Conservation (phyloP, 192 early-diverging fungal genomes). For the Gigaspora rosea region DNA sequence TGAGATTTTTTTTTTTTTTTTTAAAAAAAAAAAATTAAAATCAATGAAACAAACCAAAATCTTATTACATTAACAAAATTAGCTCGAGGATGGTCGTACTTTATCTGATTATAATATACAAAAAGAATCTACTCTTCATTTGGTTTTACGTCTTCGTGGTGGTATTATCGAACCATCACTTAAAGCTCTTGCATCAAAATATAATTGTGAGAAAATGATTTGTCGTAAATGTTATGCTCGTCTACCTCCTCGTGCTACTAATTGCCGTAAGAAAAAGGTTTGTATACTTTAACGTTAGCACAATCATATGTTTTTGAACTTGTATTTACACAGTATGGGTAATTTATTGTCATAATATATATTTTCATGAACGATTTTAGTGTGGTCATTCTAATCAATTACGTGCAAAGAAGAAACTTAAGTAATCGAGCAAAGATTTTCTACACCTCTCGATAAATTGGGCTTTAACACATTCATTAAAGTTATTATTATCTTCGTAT, state of each 20-base stretch:
- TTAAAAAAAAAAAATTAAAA: neutral
- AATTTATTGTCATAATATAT: neutral
- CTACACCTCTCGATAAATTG: too few relatives aligned
- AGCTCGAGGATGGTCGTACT: conserved; percentile 98
- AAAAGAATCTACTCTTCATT: conserved; percentile 98
- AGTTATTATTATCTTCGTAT: too few relatives aligned
- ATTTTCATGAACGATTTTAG: conserved; percentile 35
- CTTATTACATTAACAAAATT: neutral
- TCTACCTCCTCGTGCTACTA: conserved; percentile 98
- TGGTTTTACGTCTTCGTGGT: conserved; percentile 96
- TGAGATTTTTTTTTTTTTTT: neutral
- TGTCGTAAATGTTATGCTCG: conserved; percentile 99
- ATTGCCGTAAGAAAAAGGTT: conserved; percentile 99
- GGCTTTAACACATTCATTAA: too few relatives aligned
- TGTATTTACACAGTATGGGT: neutral
- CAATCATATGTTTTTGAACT: neutral
- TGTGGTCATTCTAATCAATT: conserved; percentile 99
- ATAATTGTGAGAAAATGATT: conserved; percentile 99
- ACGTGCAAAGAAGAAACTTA: conserved; percentile 98
- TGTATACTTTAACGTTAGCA: neutral
- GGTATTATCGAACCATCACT: conserved; percentile 98
- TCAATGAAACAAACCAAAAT: neutral
- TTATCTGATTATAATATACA: conserved; percentile 99
- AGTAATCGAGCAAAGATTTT: conserved; percentile 56
- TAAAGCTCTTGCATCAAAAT: conserved; percentile 97